Conservation (phyloP, 352 stramenopile genomes). For the Phytophthora aleatoria region DNA sequence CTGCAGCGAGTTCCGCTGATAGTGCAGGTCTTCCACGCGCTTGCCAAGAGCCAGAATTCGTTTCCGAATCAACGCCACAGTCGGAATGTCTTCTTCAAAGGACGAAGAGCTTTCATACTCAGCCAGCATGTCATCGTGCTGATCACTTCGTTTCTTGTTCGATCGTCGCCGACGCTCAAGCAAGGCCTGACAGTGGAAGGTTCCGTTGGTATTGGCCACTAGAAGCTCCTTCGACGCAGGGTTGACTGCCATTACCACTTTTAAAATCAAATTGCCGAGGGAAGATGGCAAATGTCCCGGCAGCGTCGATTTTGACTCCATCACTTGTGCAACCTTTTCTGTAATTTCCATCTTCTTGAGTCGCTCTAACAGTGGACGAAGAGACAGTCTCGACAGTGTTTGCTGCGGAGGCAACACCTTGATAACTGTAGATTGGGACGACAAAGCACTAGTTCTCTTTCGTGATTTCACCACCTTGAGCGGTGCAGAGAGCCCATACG, state of each 20-base stretch:
- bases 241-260: conserved; percentile 53
- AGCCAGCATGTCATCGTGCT: conserved; percentile 21
- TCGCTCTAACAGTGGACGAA: conserved; percentile 45
- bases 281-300: conserved; percentile 11
- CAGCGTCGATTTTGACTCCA: conserved; percentile 17
- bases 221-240: conserved; percentile 44
- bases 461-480: conserved; percentile 40
- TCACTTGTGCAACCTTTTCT: conserved; percentile 36
- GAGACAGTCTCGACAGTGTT: conserved; percentile 33
- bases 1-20: conserved; percentile 70
- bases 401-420: conserved; percentile 47
- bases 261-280: conserved; percentile 46
- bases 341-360: conserved; percentile 41
- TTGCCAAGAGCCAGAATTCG: conserved; percentile 67
- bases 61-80: conserved; percentile 53
- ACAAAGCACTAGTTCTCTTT: conserved; percentile 10
- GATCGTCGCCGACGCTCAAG: conserved; percentile 40
- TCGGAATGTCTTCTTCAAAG: conserved; percentile 29
- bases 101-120: conserved; percentile 26
- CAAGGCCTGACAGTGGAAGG: conserved; percentile 60
- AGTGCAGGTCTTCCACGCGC: conserved; percentile 70
- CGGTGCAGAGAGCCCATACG: conserved; percentile 47
- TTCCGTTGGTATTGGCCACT: conserved; percentile 44
- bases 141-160: conserved; percentile 14
- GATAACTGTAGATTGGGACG: conserved; percentile 43